Evolutionary conservation across 805 yeast species (phyloP).

Genomic region (Ascoidea tarda): DNA sequence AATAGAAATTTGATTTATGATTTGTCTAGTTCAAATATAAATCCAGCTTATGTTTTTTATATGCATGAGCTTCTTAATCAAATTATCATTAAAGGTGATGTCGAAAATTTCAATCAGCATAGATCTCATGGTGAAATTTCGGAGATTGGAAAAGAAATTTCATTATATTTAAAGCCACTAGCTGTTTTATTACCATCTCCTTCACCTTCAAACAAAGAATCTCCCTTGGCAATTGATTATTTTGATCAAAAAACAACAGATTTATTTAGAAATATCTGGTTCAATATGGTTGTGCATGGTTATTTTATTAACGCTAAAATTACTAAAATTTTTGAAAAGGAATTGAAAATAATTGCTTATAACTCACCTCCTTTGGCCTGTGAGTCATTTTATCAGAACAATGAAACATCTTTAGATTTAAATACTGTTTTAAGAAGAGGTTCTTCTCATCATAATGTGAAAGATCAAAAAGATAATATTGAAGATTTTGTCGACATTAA

Average conservation of each 20-base stretch:
- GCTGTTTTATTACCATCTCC: conserved; percentile 59
- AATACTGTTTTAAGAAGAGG: conserved; percentile 86
- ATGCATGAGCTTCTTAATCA: conserved; percentile 51
- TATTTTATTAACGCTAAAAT: conserved; percentile 44
- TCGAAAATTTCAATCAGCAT: conserved; percentile 60
- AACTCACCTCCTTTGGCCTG: conserved; percentile 82
- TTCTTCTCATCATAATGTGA: conserved; percentile 68
- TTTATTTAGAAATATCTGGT: conserved; percentile 83
- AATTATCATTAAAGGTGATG: conserved; percentile 70
- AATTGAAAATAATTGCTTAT: conserved; percentile 62
- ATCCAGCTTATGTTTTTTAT: conserved; percentile 40
- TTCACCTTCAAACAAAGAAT: conserved; percentile 16
- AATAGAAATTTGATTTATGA: conserved; percentile 3
- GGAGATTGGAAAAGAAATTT: conserved; percentile 56
- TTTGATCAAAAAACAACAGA: conserved; percentile 35
- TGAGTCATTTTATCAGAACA: conserved; percentile 63
- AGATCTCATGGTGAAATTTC: conserved; percentile 63
- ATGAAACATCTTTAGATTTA: conserved; percentile 85
- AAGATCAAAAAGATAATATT: conserved; percentile 54
- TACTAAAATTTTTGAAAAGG: conserved; percentile 28
- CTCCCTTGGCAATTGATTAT: conserved; percentile 24
- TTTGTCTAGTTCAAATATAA: conserved; percentile 13
- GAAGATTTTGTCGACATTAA: conserved; percentile 28
- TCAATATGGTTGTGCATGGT: conserved; percentile 86
- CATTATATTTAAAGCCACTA: conserved; percentile 51